Conservation (phyloP, 2,329 filamentous ascomycete species). For the Acephala macrosclerotiorum region DNA sequence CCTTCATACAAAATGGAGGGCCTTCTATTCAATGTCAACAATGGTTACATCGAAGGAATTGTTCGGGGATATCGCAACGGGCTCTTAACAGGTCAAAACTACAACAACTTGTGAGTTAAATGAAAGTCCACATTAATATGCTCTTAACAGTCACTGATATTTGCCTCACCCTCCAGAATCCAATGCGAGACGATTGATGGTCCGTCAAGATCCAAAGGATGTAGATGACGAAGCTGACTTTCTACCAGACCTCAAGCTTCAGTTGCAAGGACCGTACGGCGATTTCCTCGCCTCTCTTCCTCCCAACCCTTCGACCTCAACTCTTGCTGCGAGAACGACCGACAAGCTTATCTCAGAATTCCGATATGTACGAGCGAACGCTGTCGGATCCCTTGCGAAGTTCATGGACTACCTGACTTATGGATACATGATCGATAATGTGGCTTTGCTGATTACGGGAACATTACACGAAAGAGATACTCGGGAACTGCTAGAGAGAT, state of each 20-base stretch:
- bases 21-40: conserved; percentile 92
- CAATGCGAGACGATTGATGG: conserved; percentile 98
- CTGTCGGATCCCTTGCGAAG: conserved; percentile 86
- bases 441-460: conserved; percentile 95
- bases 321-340: conserved; percentile 92
- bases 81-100: conserved; percentile 88
- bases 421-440: conserved; percentile 99
- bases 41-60: conserved; percentile 97
- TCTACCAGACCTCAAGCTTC: conserved; percentile 87
- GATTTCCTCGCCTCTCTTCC: conserved; percentile 94
- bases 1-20: conserved; percentile 74
- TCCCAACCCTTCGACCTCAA: conserved; percentile 95
- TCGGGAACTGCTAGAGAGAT: conserved; percentile 90
- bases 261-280: conserved; percentile 95
- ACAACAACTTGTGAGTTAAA: conserved; percentile 93
- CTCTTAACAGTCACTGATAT: too few species aligned
- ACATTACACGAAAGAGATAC: conserved; percentile 98
- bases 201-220: not conserved
- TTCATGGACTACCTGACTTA: conserved; percentile 99
- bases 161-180: too few species aligned
- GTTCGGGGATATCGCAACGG: conserved; percentile 96
- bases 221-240: not conserved
- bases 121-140: too few species aligned
- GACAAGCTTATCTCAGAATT: conserved; percentile 99
- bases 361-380: conserved; percentile 93